These are phyloP conservation scores for Calonectria honghensis DNA, from an alignment of 2,329 filamentous ascomycete genomes.

Conservation along the genomic window DNA sequence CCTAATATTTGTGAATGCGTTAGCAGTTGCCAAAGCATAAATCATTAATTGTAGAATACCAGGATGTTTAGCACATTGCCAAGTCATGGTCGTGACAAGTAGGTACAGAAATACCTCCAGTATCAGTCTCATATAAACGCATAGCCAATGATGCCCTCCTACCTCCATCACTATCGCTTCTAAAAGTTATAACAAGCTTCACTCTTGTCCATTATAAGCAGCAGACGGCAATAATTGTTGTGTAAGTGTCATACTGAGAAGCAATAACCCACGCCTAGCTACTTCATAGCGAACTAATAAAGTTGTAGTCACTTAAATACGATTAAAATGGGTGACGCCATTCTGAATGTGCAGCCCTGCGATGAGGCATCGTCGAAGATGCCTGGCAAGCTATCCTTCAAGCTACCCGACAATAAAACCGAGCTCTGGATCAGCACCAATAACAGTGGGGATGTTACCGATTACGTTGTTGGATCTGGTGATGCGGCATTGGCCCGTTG, in stretches of 20 bases:
- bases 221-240: not conserved
- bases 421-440: not conserved
- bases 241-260: not conserved
- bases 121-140: not conserved
- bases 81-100: not conserved
- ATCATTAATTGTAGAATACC: not conserved
- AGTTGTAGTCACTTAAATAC: not conserved
- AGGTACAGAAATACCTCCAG: not conserved
- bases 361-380: not conserved
- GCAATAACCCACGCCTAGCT: not conserved
- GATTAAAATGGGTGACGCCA: not conserved
- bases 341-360: not conserved
- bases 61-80: not conserved
- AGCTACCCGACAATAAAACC: not conserved
- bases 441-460: not conserved
- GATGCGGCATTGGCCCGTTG: not conserved
- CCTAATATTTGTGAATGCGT: not conserved
- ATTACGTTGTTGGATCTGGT: conserved; percentile 2
- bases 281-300: not conserved
- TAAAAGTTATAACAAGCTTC: not conserved
- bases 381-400: not conserved
- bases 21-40: not conserved
- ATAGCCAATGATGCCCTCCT: not conserved
- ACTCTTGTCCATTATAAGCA: not conserved
- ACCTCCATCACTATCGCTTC: not conserved